Base-by-base conservation (phyloP, 305 asterid species). In the Nicotiana rustica region DNA sequence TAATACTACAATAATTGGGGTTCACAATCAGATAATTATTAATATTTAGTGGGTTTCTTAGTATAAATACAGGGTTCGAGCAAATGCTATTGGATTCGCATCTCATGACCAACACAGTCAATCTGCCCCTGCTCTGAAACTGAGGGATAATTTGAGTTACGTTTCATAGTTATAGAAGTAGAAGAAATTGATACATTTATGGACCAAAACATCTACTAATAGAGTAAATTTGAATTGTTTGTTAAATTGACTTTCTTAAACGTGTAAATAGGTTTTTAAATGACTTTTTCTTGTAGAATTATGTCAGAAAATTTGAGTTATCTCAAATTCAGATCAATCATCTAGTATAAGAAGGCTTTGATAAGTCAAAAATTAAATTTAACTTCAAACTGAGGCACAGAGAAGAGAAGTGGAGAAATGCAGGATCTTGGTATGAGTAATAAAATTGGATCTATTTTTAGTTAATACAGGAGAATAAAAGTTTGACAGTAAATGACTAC, bases 201-300 rank as follows among this genome's bases (percentile, higher is more conserved):
- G 12, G 55, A 4, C 60, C n/a, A 14, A 44, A 19, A 10, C 56
- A 9, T 44, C 12, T 70, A 10, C 47, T 17, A 49, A 70, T 41
- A 41, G 31, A 70, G 78, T 70, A 41, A 38, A 70, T n/a, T 33
- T 33, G 13, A n/a, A 8, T 67, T 67, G 55, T 70, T 70, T 66
- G 19, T 38, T 19, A 31, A 31, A 41, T 47, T 41, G 14, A 31
- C n/a, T 17, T 25, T 47, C 9, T 67, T 29, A 13, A 25, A 12
- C 3, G n/a, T 41, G 18, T 21, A 2, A 70, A n/a, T 18, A 35
- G 31, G 31, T 35, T 18, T 18, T 3, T 14, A 44, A 38, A 33
- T 68, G 18, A 17, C 44, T 68, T 65, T 29, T 13, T 18, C 31
- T 67, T 12, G 3, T 10, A 33, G 59, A 10, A 52, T 4, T 52